Conservation (phyloP, 176 grass and related monocot genomes). For the Bromus sterilis region DNA sequence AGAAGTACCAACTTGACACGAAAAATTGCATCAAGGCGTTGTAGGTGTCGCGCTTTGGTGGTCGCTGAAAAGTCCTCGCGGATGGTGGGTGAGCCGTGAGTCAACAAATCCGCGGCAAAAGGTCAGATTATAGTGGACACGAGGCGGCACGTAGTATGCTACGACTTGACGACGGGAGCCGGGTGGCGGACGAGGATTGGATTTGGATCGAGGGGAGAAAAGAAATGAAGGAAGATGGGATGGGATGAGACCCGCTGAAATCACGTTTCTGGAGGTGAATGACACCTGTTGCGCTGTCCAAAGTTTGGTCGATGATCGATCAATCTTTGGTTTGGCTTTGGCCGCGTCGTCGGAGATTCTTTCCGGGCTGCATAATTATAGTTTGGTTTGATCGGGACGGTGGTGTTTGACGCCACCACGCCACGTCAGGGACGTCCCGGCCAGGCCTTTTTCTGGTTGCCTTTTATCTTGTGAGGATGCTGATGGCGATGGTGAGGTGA, state of each 20-base stretch:
- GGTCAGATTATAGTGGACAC: background rate
- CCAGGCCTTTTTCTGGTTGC: background rate
- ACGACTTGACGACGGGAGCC: background rate
- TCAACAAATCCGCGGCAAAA: conserved; percentile 22
- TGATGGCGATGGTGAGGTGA: background rate
- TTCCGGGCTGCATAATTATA: background rate
- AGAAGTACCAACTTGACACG: background rate
- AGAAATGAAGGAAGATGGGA: background rate
- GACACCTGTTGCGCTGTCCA: conserved; percentile 25
- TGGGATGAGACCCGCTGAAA: no score
- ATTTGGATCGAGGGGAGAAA: background rate
- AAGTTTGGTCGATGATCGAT: background rate
- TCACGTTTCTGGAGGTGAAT: background rate
- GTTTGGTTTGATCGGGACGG: conserved; percentile 12
- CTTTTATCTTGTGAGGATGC: background rate
- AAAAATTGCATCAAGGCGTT: background rate
- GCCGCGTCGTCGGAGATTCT: conserved; percentile 36
- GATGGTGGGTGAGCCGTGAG: conserved; percentile 35
- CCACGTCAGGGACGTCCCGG: conserved; percentile 8
- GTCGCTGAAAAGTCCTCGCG: conserved; percentile 12
- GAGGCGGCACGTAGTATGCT: conserved; percentile 18
- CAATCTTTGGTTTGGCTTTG: no score
- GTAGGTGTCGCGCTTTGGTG: background rate
- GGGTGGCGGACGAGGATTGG: background rate
- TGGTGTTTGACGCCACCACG: conserved; percentile 8